Base-by-base conservation (phyloP, 192 early-diverging fungal species). In the Entomortierella beljakovae region DNA sequence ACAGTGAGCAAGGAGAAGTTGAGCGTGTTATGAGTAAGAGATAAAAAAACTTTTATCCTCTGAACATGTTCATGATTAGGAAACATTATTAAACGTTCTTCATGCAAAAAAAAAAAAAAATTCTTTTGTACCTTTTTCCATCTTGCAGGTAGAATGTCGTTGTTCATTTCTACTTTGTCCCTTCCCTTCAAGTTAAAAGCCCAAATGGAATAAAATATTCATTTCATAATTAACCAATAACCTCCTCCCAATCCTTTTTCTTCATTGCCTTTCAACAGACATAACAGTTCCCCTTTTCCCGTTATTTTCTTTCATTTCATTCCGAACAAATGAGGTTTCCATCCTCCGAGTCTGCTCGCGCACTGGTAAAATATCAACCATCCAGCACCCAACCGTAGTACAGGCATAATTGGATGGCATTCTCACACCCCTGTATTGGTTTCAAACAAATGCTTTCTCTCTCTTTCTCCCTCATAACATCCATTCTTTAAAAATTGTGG, bases 331-430 rank as follows among this genome's bases (percentile, higher is more conserved):
- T 65, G 56, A 32, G 33, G 28, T 58, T 42, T 40, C 33, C 71
- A 50, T 64, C 61, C n/a, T 54, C 62, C 23, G 48, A 73, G 9
- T 56, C 71, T 37, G 71, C 71, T 49, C 62, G 71, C 4, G 62
- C 71, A 65, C 63, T 64, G 71, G 71, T 73, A 73, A 62, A 43
- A 9, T 23, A 5, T 26, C 51, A 13, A 31, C 20, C 5, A 11
- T 35, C 23, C 48, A 25, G 29, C 18, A 43, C 9, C 13, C 11
- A 32, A 16, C 48, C 13, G 29, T 11, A 43, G 26, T 28, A 60
- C 22, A 43, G 23, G 11, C 15, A 15, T 11, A 32, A 33, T 31
- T 8, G 34, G 63, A 15, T 48, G 15, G 33, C n/a, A 31, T 16
- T 54, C 43, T 67, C 54, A 57, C 54, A 48, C 62, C 62, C 62